These are phyloP conservation scores for Lactarius hatsudake DNA, from an alignment of 768 basidiomycete species.

Conservation along the genomic window DNA sequence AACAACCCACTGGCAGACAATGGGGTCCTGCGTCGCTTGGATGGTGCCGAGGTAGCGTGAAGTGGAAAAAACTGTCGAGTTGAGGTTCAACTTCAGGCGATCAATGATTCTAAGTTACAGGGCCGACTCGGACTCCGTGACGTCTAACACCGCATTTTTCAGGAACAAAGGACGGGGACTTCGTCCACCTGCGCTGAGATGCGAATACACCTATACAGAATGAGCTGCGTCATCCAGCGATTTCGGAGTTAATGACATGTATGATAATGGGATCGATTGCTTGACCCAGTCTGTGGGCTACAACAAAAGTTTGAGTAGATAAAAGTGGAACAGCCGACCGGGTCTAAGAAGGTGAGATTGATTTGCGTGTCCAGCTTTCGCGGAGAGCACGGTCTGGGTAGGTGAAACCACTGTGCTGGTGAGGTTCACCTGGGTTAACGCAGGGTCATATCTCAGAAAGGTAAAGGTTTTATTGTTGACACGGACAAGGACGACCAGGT, in stretches of 20 bases:
- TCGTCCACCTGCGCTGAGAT: slow-evolving; percentile 38
- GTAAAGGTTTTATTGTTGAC: slow-evolving; percentile 23
- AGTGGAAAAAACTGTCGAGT: slow-evolving; percentile 28
- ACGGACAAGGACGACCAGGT: slow-evolving; percentile 18
- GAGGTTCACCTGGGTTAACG: slow-evolving; percentile 22
- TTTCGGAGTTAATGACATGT: slow-evolving; percentile 34
- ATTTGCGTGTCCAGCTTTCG: slow-evolving; percentile 38
- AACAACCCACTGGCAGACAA: slow-evolving; percentile 33
- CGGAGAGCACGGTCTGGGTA: slow-evolving; percentile 35
- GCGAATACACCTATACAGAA: slow-evolving; percentile 39
- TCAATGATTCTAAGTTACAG: too few relatives aligned
- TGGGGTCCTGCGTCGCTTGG: slow-evolving; percentile 21
- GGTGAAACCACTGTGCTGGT: slow-evolving; percentile 35
- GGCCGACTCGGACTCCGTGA: too few relatives aligned
- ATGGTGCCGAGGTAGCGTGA: slow-evolving; percentile 32
- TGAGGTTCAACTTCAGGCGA: too few relatives aligned
- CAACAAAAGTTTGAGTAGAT: background rate
- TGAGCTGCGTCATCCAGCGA: slow-evolving; percentile 36
- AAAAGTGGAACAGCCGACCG: slow-evolving; percentile 26
- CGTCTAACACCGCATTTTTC: slow-evolving; percentile 21
- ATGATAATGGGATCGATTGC: slow-evolving; percentile 42
- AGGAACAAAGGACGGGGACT: slow-evolving; percentile 26
- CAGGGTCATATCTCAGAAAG: slow-evolving; percentile 19
- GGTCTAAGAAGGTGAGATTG: slow-evolving; percentile 39
- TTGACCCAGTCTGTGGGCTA: slow-evolving; percentile 39